Percentiles rank a stretch among this genome's conserved stretches.
These are phyloP conservation scores for Penicillium nucicola DNA, from an alignment of 495 filamentous ascomycete genomes.

Conservation along the genomic window DNA sequence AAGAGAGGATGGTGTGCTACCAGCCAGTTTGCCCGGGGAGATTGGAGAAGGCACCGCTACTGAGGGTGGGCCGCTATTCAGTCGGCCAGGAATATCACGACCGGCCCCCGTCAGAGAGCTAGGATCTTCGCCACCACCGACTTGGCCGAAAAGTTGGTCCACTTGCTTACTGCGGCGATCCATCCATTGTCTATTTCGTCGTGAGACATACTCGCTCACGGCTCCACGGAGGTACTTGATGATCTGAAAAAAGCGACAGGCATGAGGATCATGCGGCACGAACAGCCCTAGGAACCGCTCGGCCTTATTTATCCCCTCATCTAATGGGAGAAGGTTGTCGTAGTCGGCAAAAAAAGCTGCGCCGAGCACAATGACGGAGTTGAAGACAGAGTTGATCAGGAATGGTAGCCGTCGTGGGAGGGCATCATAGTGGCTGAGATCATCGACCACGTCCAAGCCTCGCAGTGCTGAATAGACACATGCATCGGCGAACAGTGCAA, in stretches of 20 bases:
- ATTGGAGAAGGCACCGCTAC: constrained; percentile 21
- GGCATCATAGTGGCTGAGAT: constrained; percentile 54
- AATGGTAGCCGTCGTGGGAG: constrained; percentile 68
- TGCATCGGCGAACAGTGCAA: constrained; percentile 65
- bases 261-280: constrained; percentile 61
- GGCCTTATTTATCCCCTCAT: constrained; percentile 54
- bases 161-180: constrained; percentile 36
- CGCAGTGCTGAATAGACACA: constrained; percentile 69
- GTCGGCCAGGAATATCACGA: constrained; percentile 14
- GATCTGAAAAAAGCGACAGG: constrained; percentile 61
- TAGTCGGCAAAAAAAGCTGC: constrained; percentile 68
- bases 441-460: constrained; percentile 59
- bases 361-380: constrained; percentile 64
- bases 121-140: constrained; percentile 19
- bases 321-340: constrained; percentile 54
- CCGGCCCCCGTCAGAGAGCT: constrained; percentile 10
- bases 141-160: constrained; percentile 40
- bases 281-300: constrained; percentile 61
- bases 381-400: constrained; percentile 71
- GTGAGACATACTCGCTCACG: constrained; percentile 43
- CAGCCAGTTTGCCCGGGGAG: constrained; percentile 23
- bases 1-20: constrained; percentile 10
- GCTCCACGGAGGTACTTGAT: constrained; percentile 58
- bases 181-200: constrained; percentile 36
- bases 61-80: constrained; percentile 6